Conservation (phyloP, 2,329 filamentous ascomycete genomes). For the Trichoderma endophyticum region DNA sequence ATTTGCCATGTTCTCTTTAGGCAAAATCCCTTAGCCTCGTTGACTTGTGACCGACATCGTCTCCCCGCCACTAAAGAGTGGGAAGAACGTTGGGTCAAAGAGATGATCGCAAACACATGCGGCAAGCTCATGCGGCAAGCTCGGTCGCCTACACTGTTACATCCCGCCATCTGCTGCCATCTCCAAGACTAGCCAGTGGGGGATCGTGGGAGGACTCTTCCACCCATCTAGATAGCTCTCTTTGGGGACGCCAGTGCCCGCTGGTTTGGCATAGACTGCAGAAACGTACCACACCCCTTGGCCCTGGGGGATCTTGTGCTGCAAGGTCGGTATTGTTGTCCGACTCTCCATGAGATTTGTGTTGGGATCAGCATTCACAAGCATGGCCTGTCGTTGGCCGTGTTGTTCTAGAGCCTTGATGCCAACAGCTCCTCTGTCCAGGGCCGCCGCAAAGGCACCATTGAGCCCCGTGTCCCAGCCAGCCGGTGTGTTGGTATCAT, state of each 20-base stretch:
- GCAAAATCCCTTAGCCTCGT: not conserved
- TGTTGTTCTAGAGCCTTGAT: conserved; percentile 55
- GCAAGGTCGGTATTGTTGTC: conserved; percentile 68
- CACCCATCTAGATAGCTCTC: conserved; percentile 58
- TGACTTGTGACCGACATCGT: not conserved
- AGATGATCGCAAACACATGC: not conserved
- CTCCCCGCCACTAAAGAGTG: not conserved
- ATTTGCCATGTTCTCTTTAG: not conserved
- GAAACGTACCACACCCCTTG: conserved; percentile 65
- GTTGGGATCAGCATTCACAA: conserved; percentile 75
- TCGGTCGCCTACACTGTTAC: not conserved
- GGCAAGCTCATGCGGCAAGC: not conserved
- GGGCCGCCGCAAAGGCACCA: conserved; percentile 55
- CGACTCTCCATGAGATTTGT: conserved; percentile 71
- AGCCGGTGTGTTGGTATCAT: conserved; percentile 53
- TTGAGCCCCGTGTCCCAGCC: conserved; percentile 49
- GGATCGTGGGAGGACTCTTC: conserved; percentile 55
- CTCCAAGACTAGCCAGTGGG: conserved; percentile 57
- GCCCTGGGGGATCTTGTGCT: conserved; percentile 56
- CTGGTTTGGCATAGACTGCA: conserved; percentile 56
- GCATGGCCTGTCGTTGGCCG: conserved; percentile 50
- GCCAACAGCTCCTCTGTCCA: conserved; percentile 48
- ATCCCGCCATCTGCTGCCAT: conserved; percentile 33
- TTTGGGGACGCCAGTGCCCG: conserved; percentile 44
- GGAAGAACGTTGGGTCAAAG: not conserved